These are phyloP conservation scores for Penicillium corylophilum DNA, from an alignment of 2,329 filamentous ascomycete species.

Conservation along the genomic window DNA sequence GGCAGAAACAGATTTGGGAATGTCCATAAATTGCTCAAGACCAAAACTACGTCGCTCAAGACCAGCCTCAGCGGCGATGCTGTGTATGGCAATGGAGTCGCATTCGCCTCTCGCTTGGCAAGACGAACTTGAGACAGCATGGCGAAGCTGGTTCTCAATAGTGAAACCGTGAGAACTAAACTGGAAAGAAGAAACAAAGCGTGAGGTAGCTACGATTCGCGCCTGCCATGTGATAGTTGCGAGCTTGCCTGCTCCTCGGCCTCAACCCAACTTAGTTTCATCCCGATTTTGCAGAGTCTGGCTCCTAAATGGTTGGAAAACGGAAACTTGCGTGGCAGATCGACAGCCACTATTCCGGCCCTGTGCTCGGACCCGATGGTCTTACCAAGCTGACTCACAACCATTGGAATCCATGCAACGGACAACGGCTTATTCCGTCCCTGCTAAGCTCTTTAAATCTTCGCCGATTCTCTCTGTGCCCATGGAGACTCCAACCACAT, in stretches of 20 bases:
- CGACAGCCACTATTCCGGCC: neutral
- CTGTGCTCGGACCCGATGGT: neutral
- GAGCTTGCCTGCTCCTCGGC: neutral
- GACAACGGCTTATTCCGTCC: neutral
- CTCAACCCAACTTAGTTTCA: neutral
- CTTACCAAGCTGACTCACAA: constrained; percentile 1
- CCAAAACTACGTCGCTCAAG: constrained; percentile 40
- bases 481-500: too few species aligned
- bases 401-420: neutral
- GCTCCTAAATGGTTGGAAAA: neutral
- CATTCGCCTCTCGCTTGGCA: constrained; percentile 9
- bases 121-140: constrained; percentile 13
- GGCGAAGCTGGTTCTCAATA: neutral
- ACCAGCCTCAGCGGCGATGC: constrained; percentile 41
- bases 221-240: constrained; percentile 11
- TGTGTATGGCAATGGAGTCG: constrained; percentile 37
- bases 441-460: too few species aligned
- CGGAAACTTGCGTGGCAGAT: too few species aligned
- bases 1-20: constrained; percentile 64
- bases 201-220: constrained; percentile 1
- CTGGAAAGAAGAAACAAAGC: neutral
- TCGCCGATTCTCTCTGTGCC: too few species aligned
- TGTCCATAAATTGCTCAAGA: constrained; percentile 31
- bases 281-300: neutral
- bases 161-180: neutral